Percentiles rank a stretch among this genome's conserved stretches.
Evolutionary conservation across 768 basidiomycete species (phyloP).

Genomic region (Mycena rebaudengoi): DNA sequence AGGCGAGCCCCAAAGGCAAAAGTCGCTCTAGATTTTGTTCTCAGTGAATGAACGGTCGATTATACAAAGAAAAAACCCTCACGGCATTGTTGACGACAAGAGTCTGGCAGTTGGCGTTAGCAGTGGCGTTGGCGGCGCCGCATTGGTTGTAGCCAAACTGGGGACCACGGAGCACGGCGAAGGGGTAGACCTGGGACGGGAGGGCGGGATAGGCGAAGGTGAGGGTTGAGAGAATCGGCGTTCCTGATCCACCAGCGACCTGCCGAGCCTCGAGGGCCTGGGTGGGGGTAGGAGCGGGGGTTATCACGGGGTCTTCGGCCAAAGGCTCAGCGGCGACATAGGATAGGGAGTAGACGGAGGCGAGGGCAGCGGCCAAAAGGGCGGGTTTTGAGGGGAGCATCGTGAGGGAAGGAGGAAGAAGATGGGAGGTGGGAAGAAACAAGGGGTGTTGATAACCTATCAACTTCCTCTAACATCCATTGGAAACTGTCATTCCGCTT

Average conservation of each 20-base stretch:
- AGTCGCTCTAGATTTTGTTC: constrained; percentile 11
- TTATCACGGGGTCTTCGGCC: background rate
- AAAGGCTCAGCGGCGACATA: constrained; percentile 6
- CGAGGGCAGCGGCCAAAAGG: constrained; percentile 11
- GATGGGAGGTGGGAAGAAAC: background rate
- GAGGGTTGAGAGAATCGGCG: constrained; percentile 19
- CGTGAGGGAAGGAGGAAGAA: background rate
- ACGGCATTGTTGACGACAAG: constrained; percentile 18
- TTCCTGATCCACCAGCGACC: constrained; percentile 18
- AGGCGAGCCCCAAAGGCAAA: constrained; percentile 16
- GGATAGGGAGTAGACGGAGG: background rate
- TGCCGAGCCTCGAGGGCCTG: constrained; percentile 16
- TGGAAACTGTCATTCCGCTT: too few relatives aligned
- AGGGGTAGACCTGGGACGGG: constrained; percentile 22
- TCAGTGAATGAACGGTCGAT: too few relatives aligned
- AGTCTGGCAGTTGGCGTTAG: constrained; percentile 18
- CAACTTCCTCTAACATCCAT: too few relatives aligned
- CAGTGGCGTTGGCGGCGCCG: constrained; percentile 16
- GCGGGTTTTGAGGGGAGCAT: constrained; percentile 16
- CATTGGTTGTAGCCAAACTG: constrained; percentile 22
- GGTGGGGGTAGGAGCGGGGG: constrained; percentile 15
- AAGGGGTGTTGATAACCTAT: too few relatives aligned
- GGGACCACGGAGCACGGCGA: constrained; percentile 19
- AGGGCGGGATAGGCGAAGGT: constrained; percentile 14
- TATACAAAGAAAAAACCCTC: background rate